Base-by-base conservation (phyloP, 352 stramenopile species). In the Thraustotheca clavata region DNA sequence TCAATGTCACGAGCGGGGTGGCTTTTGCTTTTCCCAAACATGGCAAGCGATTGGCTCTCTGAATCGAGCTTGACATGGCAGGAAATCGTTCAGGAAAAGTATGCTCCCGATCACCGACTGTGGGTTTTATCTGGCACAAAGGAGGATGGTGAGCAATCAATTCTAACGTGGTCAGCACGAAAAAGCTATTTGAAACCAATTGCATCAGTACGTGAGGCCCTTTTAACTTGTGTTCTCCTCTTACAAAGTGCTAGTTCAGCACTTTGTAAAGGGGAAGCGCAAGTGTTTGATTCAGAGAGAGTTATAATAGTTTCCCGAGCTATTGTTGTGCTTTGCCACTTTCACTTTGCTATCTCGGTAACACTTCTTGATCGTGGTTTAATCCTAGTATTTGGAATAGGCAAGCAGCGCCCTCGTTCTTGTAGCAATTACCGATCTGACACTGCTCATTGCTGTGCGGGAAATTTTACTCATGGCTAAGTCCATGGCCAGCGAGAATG, bases 101-200 rank as follows among this genome's bases (percentile, higher is more conserved):
- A 27, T n/a, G 38, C 38, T 6, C 55, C 12, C 4, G 27, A 49
- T 26, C 55, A 62, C 55, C 55, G 55, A 6, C 12, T 62, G 55
- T 62, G 55, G 55, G 26, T 62, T 9, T 24, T 62, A 6, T 39
- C 11, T 5, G 29, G 27, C 5, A 60, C 29, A 29, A 33, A 60
- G n/a, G 8, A 11, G 8, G 8, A 7, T 18, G 47, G 18, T 16
- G 32, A 48, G 20, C 7, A 8, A 7, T 41, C n/a, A 29, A 49
- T 62, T 11, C 8, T 54, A 16, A 33, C 55, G 16, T 36, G 41
- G 22, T 24, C 38, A 16, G 55, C 55, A n/a, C 33, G 27, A 27
- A n/a, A 49, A 22, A 52, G 34, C 14, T 55, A 33, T 26, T 6
- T 62, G 8, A 4, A 49, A 14, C 55, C 55, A 6, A 40, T 62